Evolutionary conservation across 257 asterid species (phyloP).

Genomic region (Gynochthodes officinalis): DNA sequence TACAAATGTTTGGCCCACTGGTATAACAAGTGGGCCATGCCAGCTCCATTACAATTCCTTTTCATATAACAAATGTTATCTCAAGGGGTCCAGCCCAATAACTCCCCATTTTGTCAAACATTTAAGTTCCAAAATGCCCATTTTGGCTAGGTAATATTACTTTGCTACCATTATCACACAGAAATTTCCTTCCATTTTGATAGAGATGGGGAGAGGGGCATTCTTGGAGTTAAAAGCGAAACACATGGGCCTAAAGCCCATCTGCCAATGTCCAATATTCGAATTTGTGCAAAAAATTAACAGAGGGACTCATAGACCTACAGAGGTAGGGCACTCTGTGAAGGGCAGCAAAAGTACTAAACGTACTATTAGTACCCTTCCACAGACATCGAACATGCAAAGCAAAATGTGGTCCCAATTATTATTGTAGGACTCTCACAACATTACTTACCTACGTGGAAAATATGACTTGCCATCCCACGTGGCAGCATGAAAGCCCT

Average conservation of each 20-base stretch:
- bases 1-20: conserved; percentile 18
- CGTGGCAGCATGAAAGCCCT: no score
- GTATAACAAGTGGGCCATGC: conserved; percentile 19
- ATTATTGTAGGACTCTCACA: no score
- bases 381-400: conserved; percentile 14
- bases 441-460: conserved; percentile 13
- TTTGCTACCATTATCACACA: neutral
- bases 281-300: neutral
- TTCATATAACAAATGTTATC: conserved; percentile 1
- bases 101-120: conserved; percentile 11
- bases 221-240: neutral
- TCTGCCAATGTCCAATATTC: neutral
- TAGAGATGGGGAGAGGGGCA: neutral
- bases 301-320: neutral
- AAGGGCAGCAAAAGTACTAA: neutral
- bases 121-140: neutral
- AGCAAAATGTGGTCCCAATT: conserved; percentile 22
- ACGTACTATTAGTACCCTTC: neutral
- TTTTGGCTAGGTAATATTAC: neutral
- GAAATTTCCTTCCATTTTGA: neutral
- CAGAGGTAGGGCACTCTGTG: neutral
- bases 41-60: conserved; percentile 1
- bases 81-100: conserved; percentile 28
- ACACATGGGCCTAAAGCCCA: conserved; percentile 3
- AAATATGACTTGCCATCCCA: conserved; percentile 6